A percentile compares a stretch with the other conserved stretches of the same genome.
phyloP scores from a whole-genome alignment of 2,329 filamentous ascomycete species.

The Alternaria viburni region DNA sequence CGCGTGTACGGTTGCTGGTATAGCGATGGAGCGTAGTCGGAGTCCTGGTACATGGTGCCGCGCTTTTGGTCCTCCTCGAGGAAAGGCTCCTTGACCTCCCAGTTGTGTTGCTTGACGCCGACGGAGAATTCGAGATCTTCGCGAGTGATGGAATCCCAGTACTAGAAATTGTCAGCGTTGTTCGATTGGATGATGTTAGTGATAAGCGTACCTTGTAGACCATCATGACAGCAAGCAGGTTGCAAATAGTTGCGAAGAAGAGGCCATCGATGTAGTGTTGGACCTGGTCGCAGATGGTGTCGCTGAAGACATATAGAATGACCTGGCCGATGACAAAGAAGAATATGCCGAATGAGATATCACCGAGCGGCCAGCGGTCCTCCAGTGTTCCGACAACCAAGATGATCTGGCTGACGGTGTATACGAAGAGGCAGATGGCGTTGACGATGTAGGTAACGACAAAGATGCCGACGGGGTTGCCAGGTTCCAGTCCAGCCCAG shows the following conservation, averaged over 20 bases:
- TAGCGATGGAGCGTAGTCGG: conserved; percentile 61
- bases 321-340: conserved; percentile 94
- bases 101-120: conserved; percentile 92
- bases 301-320: conserved; percentile 87
- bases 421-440: conserved; percentile 83
- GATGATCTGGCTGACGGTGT: conserved; percentile 84
- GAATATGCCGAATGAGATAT: conserved; percentile 87
- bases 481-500: conserved; percentile 84
- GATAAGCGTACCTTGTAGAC: conserved; percentile 82
- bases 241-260: conserved; percentile 93
- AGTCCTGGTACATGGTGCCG: conserved; percentile 74
- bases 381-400: conserved; percentile 89
- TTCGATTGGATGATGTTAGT: background rate
- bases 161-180: conserved; percentile 60
- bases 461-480: conserved; percentile 87
- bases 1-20: conserved; percentile 47
- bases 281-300: conserved; percentile 79
- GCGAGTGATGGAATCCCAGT: conserved; percentile 98
- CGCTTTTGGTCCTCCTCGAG: conserved; percentile 77
- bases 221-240: conserved; percentile 97
- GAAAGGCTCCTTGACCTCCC: conserved; percentile 90
- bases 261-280: conserved; percentile 94
- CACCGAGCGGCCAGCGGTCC: conserved; percentile 92
- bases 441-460: conserved; percentile 92
- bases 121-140: conserved; percentile 99